phyloP scores from a whole-genome alignment of 1,284 basidiomycete genomes.

The Malassezia dermatis region DNA sequence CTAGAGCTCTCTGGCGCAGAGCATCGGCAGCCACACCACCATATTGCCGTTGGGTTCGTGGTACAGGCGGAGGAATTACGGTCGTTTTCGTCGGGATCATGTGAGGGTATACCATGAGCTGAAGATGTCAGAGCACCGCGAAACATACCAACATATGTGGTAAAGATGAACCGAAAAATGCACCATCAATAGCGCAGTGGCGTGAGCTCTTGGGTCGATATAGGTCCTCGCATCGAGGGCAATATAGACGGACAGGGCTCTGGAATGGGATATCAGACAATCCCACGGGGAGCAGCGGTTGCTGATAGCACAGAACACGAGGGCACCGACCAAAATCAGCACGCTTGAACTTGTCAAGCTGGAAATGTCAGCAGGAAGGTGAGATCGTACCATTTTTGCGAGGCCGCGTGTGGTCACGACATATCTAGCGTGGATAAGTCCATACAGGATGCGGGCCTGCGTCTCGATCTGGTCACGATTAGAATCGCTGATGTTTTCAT shows the following conservation, averaged over 20 bases:
- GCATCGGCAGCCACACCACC: slow-evolving; percentile 15
- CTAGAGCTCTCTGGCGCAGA: slow-evolving; percentile 14
- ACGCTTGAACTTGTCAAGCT: slow-evolving; percentile 46
- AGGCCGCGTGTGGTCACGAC: slow-evolving; percentile 44
- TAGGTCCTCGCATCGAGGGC: slow-evolving; percentile 45
- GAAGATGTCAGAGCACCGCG: slow-evolving; percentile 17
- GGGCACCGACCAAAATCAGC: slow-evolving; percentile 46
- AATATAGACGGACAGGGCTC: slow-evolving; percentile 46
- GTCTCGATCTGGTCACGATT: slow-evolving; percentile 40
- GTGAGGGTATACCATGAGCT: slow-evolving; percentile 61
- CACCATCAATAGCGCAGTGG: slow-evolving; percentile 48
- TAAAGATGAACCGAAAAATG: slow-evolving; percentile 46
- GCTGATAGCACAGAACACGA: slow-evolving; percentile 43
- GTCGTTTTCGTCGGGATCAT: slow-evolving; percentile 55
- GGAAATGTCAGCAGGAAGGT: not conserved
- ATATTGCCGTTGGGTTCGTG: slow-evolving; percentile 1
- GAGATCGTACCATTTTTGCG: slow-evolving; percentile 40
- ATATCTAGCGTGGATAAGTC: slow-evolving; percentile 44
- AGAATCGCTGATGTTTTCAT: slow-evolving; percentile 39
- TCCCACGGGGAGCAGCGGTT: slow-evolving; percentile 41
- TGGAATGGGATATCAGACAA: slow-evolving; percentile 43
- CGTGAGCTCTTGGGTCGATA: slow-evolving; percentile 44
- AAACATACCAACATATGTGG: slow-evolving; percentile 42
- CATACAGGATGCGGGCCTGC: slow-evolving; percentile 44
- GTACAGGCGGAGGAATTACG: slow-evolving; percentile 2